Conservation (phyloP, 257 asterid genomes). For the Solanum pimpinellifolium region DNA sequence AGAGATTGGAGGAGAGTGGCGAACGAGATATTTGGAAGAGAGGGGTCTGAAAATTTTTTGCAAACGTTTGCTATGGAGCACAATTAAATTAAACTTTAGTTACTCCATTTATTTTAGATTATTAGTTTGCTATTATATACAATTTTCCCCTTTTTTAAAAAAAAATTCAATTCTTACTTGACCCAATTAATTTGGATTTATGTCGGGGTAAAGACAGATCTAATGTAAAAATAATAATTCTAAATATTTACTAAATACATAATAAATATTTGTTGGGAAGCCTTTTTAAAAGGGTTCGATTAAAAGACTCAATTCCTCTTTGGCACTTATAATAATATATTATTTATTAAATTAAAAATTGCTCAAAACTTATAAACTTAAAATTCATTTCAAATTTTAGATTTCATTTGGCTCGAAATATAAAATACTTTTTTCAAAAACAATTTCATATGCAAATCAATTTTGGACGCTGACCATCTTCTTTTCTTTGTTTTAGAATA, state of each 20-base stretch:
- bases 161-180: neutral
- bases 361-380: neutral
- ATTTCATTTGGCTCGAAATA: neutral
- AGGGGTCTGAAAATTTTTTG: too few relatives aligned
- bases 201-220: neutral
- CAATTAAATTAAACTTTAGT: too few relatives aligned
- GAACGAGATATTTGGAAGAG: too few relatives aligned
- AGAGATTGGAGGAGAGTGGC: too few relatives aligned
- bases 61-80: too few relatives aligned
- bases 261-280: neutral
- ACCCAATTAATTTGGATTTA: neutral
- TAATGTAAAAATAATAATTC: too few relatives aligned
- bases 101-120: too few relatives aligned
- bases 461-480: neutral
- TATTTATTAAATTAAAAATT: too few relatives aligned
- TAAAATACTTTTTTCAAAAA: too few relatives aligned
- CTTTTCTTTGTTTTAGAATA: neutral
- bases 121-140: too few relatives aligned
- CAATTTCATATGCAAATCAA: neutral
- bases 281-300: neutral
- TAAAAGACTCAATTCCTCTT: neutral
- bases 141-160: too few relatives aligned
- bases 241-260: neutral
- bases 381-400: neutral
- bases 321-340: neutral